phyloP scores from a whole-genome alignment of 192 early-diverging fungal species.

The Coemansia sp. region DNA sequence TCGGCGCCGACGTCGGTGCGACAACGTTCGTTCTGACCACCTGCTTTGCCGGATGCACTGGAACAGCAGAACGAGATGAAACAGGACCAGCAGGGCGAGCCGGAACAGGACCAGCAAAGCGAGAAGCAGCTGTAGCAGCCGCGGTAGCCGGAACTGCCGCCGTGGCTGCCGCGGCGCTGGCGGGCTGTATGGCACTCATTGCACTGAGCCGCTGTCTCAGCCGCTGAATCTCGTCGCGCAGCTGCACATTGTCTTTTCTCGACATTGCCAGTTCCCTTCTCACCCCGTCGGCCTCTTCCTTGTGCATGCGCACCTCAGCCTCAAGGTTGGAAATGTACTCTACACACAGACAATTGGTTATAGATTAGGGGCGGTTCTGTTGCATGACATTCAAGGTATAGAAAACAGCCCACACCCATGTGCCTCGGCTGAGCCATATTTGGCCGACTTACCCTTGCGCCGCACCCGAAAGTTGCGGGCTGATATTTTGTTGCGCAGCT shows the following conservation, averaged over 20 bases:
- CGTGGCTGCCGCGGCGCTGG: conserved; percentile 1
- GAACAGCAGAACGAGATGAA: too few species aligned
- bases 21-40: neutral
- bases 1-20: conserved; percentile 6
- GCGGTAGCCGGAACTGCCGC: too few species aligned
- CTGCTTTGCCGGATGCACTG: too few species aligned
- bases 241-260: conserved; percentile 32
- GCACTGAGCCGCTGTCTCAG: conserved; percentile 25
- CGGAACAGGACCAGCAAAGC: too few species aligned
- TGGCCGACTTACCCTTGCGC: conserved; percentile 62
- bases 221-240: conserved; percentile 41
- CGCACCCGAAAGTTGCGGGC: conserved; percentile 81
- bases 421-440: too few species aligned
- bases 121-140: too few species aligned
- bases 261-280: conserved; percentile 43
- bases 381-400: neutral
- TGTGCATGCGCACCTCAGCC: conserved; percentile 55
- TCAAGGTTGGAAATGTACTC: conserved; percentile 64
- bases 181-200: conserved; percentile 4
- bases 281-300: conserved; percentile 54
- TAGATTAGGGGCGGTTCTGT: neutral
- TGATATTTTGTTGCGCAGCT: conserved; percentile 83
- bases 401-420: too few species aligned
- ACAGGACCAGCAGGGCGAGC: too few species aligned
- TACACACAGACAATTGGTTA: conserved; percentile 12